Evolutionary conservation across 345 rosid species (phyloP), one percentile per base, ranked within the genome.

Genomic region (Heritiera littoralis): DNA sequence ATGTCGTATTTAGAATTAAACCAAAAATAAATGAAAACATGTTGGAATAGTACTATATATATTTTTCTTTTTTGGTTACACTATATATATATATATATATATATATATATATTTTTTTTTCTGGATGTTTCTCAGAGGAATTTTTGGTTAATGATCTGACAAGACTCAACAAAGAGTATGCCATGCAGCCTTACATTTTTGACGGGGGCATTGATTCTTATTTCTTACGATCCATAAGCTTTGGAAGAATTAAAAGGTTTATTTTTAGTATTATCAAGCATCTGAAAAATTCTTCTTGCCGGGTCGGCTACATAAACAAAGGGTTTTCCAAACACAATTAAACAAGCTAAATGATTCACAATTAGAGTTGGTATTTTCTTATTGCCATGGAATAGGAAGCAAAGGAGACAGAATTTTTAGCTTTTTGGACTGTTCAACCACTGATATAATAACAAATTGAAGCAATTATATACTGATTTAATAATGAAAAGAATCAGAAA

Each of bases 301-400:
- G 79, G 79, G 75, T 58, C 71, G 81, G 80, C 69, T 68, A 72
- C 76, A 59, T 46, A 69, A 23, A 68, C 6, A 69, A 66, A 66
- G 72, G 48, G 14, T 45, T 69, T 69, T 46, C 55, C 55, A 20
- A 18, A 46, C 1, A 83, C 59, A 70, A 54, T 54, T 84, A 83
- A 83, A 81, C 84, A 82, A 81, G 35, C 17, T 72, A 8, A 54
- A 79, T 58, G 86, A 82, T 82, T 65, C 81, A 76, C 52, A 1
- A 35, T 3, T 46, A 6, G 30, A 77, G 67, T 79, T 51, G 72
- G 30, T 60, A 66, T 43, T 80, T 45, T 65, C 77, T 49, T 30
- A 11, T 59, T 54, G 55, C 14, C 58, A 12, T 41, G 45, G n/a
- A 18, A 13, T 38, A 52, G 46, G 52, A 74, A 58, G 15, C 56